Base-by-base conservation (phyloP, 257 asterid species). In the Capsicum rhomboideum region DNA sequence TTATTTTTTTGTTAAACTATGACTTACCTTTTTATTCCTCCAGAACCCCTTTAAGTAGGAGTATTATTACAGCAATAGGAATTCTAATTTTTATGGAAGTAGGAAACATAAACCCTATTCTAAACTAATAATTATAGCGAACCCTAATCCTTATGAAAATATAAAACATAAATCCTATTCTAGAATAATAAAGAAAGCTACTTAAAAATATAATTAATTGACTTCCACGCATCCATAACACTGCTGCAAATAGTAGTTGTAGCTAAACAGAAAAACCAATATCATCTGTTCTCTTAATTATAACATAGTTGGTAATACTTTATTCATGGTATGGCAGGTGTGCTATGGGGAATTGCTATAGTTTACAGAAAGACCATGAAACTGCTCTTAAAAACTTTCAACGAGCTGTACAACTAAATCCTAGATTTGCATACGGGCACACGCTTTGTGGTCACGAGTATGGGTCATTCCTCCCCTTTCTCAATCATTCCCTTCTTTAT, bases 361-460 rank as follows among this genome's bases (percentile, higher is more conserved):
- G 99, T 88, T 88, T 94, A 86, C 99, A 95, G 90, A 94, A 93
- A 88, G 99, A 95, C 89, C 99, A 95, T 34, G 98, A 95, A 89
- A 90, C 97, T 44, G 98, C 99, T 79, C 94, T 95, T 10, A 95
- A 93, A 87, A 95, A 92, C 86, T 95, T 95, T 88, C 99, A 92
- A 92, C 91, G 99, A 82, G 94, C 99, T n/a, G 97, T 95, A 85
- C 99, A 95, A 88, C 87, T 95, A 85, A 92, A 91, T 88, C 85
- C 98, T 58, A 92, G 95, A 94, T 94, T 95, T 87, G 96, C 95
- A 82, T 94, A 95, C 84, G 98, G 97, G 49, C 98, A 92, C 90
- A 94, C 99, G 54, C 92, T 95, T 44, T 93, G 97, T 79, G 99
- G 98, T 59, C 99, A 96, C 46, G 99, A 97, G 99, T 94, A 93